Base-by-base conservation (phyloP, 2,329 filamentous ascomycete species). In the Calonectria henricotiae region DNA sequence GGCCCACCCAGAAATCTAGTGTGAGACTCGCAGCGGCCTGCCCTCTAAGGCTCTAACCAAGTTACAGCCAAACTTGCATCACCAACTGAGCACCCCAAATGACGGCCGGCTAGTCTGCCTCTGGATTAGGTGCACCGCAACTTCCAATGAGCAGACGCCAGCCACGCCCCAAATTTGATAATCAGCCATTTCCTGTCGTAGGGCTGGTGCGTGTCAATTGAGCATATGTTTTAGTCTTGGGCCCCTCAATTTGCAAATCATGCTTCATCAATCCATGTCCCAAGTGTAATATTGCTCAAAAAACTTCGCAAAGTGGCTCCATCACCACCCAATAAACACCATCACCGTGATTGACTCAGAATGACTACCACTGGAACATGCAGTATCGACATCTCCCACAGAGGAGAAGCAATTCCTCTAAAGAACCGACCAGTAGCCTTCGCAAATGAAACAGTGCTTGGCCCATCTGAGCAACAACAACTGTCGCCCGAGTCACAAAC, bases 361-460 rank as follows among this genome's bases (percentile, higher is more conserved):
- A 58, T 58, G 51, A 25, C 32, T 11, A 27, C 51, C 7, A 58
- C 51, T 9, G 51, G 35, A 27, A 58, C 51, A 58, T 58, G 51
- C 20, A 58, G 51, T 20, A 15, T 58, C 20, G 51, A 13, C 20
- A 20, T 58, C 20, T 58, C 51, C 51, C 51, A 25, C 32, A 58
- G 51, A 32, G 35, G 35, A 3, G 51, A 58, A 39, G 5, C 51
- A 9, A 39, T 58, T 25, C n/a, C 35, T 2, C 7, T 58, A 5
- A 39, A 15, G 17, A 20, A 27, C 7, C 9, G 2, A 1, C 51
- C 51, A 15, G 5, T n/a, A 5, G 35, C 9, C 2, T 8, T 58
- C 37, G 51, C 51, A 15, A 20, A 25, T 5, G 51, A 39, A 23
- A 39, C 20, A 2, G 12, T 58, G 12, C 12, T 58, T 8, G 35